phyloP scores from a whole-genome alignment of 331 rosid species.

The Pyrus hybrid region DNA sequence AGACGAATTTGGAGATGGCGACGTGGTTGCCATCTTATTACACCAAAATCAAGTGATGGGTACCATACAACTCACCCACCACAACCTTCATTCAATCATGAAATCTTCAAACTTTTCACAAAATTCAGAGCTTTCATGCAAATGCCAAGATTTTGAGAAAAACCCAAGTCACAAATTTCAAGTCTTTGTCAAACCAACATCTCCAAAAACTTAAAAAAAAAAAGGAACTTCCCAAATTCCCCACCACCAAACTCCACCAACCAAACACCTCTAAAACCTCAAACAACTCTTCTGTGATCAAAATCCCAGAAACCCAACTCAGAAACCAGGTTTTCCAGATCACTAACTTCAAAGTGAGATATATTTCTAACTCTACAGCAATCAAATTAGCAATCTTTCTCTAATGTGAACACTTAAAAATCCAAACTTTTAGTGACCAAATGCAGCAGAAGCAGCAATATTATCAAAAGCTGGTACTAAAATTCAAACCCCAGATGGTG shows the following conservation, averaged over 20 bases:
- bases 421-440: constrained; percentile 1
- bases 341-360: neutral
- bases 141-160: neutral
- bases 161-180: constrained; percentile 10
- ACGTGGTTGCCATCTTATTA: constrained; percentile 41
- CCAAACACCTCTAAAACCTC: constrained; percentile 5
- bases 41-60: constrained; percentile 6
- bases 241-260: constrained; percentile 25
- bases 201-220: constrained; percentile 23
- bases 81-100: neutral
- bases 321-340: constrained; percentile 9
- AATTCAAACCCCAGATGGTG: constrained; percentile 3
- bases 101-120: neutral
- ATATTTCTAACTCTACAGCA: neutral
- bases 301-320: constrained; percentile 7
- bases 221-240: constrained; percentile 14
- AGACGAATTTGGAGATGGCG: constrained; percentile 48
- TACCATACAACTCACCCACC: neutral
- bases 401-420: neutral
- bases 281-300: neutral
- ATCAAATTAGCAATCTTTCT: neutral
- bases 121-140: constrained; percentile 1
- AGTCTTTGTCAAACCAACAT: constrained; percentile 11
- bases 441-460: constrained; percentile 1
- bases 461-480: neutral